These are phyloP conservation scores for Pelagomonas calceolata DNA, from an alignment of 108 stramenopile genomes.

Conservation along the genomic window DNA sequence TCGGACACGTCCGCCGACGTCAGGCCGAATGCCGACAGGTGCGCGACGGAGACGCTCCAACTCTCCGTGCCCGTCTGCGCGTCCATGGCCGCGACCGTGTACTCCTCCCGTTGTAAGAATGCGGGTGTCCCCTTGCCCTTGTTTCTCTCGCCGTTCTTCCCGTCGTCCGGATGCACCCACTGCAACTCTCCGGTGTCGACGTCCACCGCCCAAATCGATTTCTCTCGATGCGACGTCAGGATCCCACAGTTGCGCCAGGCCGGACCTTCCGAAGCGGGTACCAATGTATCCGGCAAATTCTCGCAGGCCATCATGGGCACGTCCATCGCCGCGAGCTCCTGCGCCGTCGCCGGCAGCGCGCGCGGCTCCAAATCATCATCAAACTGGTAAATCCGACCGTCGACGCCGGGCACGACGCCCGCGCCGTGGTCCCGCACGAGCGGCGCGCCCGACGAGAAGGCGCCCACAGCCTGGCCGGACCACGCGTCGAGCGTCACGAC, in stretches of 20 bases:
- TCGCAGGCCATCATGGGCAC: not conserved
- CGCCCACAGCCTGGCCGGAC: not conserved
- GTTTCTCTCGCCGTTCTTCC: not conserved
- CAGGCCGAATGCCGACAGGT: not conserved
- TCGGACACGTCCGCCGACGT: too few species aligned
- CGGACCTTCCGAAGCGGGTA: not conserved
- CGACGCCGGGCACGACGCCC: not conserved
- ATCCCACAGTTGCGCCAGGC: not conserved
- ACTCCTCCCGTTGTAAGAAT: not conserved
- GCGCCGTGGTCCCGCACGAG: not conserved
- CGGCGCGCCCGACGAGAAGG: not conserved
- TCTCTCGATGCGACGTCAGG: not conserved
- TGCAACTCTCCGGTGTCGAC: not conserved
- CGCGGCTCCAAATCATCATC: not conserved
- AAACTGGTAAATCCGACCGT: not conserved
- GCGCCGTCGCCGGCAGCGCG: not conserved
- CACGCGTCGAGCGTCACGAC: slow-evolving; percentile 1
- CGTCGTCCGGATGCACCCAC: not conserved
- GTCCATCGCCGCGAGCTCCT: not conserved
- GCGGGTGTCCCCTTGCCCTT: not conserved
- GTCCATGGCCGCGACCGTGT: not conserved
- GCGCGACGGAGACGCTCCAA: not conserved
- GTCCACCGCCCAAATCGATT: not conserved
- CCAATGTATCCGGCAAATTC: not conserved
- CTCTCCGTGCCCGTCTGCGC: not conserved